Evolutionary conservation across 1,284 basidiomycete genomes (phyloP).

Genomic region (Coniferiporia weirii): DNA sequence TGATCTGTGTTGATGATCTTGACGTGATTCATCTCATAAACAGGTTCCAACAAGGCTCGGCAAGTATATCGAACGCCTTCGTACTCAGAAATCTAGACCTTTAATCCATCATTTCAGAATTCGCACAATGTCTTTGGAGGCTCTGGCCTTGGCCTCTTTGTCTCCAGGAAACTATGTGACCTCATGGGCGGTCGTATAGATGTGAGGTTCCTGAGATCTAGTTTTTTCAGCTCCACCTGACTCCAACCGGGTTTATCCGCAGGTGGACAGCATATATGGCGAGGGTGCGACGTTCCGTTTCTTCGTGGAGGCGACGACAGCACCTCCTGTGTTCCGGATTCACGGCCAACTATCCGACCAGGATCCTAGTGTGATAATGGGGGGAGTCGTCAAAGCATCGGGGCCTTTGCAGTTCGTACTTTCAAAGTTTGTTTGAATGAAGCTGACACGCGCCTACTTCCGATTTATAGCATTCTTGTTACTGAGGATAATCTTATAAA

Average conservation of each 20-base stretch:
- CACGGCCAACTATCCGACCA: background rate
- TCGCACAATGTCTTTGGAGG: constrained; percentile 28
- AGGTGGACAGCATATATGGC: constrained; percentile 23
- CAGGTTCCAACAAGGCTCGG: constrained; percentile 25
- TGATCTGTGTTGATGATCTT: background rate
- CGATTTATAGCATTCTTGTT: constrained; percentile 22
- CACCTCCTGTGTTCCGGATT: constrained; percentile 6
- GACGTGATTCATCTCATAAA: background rate
- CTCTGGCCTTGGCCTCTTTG: constrained; percentile 26
- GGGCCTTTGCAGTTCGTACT: constrained; percentile 9
- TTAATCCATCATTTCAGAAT: constrained; percentile 14
- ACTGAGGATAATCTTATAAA: constrained; percentile 27
- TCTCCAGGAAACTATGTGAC: constrained; percentile 27
- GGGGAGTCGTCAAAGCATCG: constrained; percentile 3
- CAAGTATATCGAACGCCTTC: constrained; percentile 4
- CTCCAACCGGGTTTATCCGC: background rate
- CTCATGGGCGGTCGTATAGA: constrained; percentile 27
- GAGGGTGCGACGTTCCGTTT: constrained; percentile 27
- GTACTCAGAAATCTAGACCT: background rate
- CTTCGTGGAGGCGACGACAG: constrained; percentile 22
- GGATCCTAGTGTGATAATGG: background rate
- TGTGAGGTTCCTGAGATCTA: constrained; percentile 12
- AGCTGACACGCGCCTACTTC: background rate
- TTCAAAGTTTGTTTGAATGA: background rate
- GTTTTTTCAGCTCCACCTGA: background rate